A percentile compares a stretch with the other conserved stretches of the same genome.
phyloP scores from a whole-genome alignment of 306 rosid species.

The Castanopsis chinensis region DNA sequence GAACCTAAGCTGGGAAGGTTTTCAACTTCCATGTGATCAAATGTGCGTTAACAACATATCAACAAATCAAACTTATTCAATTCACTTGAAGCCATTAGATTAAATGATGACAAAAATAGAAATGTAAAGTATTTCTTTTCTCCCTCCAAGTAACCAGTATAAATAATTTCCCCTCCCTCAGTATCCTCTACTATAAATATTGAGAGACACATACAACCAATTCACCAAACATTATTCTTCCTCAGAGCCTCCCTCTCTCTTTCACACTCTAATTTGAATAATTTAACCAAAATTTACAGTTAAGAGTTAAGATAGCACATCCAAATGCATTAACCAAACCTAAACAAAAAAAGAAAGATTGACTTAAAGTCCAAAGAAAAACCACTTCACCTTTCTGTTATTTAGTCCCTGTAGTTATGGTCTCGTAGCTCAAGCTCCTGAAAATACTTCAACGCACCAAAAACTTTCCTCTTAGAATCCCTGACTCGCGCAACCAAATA shows the following conservation, averaged over 20 bases:
- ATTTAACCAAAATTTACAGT: neutral
- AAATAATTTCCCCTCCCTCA: neutral
- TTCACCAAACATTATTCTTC: neutral
- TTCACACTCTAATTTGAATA: neutral
- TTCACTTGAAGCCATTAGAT: neutral
- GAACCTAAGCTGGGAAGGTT: neutral
- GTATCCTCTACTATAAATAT: neutral
- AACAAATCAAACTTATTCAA: neutral
- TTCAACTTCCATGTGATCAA: neutral
- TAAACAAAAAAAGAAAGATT: neutral
- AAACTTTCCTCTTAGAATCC: neutral
- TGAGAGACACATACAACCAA: neutral
- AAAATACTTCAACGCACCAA: constrained; percentile 3
- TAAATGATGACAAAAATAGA: neutral
- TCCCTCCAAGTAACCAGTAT: neutral
- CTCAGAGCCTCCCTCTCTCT: neutral
- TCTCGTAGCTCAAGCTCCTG: constrained; percentile 11
- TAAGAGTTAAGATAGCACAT: neutral
- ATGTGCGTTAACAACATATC: neutral
- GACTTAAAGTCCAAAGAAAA: neutral
- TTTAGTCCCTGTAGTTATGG: neutral
- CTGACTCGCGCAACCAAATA: neutral
- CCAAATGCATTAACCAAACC: neutral
- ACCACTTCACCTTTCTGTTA: neutral
- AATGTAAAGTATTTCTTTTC: neutral